Evolutionary conservation across 1,284 basidiomycete species (phyloP), one percentile per base, ranked within the genome.

Genomic region (Anthracocystis panici-leucophaei): DNA sequence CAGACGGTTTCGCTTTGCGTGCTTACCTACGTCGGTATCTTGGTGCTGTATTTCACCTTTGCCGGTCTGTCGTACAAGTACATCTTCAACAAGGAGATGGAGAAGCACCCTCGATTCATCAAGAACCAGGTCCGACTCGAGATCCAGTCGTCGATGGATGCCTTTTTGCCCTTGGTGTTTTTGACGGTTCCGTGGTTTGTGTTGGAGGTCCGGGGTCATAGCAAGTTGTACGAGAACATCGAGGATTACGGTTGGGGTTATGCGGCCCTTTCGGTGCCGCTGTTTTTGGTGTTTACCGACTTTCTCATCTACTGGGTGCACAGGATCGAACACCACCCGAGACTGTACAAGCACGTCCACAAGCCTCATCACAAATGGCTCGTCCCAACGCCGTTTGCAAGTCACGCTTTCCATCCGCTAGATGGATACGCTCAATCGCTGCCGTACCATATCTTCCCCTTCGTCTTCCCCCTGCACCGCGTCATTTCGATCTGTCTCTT

Each of bases 291-390:
- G 18, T 95, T 96, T 86, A 98, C 95, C 38, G 95, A 98, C 86
- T 92, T 92, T 72, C 88, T 89, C 76, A 93, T 98, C 79, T 98
- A 97, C 86, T 96, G 94, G 93, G 88, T 95, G 25, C 96, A 99
- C 85, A 90, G 96, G n/a, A 88, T 90, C 86, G 89, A 97, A 65
- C 96, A 99, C 85, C 89, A 93, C 75, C 96, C 95, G 0, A 69
- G 88, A 25, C 84, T 97, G 65, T 99, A 99, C 89, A 98, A 96
- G 86, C 88, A 89, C 78, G 81, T 97, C 55, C 95, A 97, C 87
- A 97, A 97, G 80, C 94, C 95, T 0, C 96, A 99, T 86, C 96
- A 99, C 89, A 97, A 94, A 87, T 99, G 97, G 97, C 89, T 98
- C 78, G 94, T 99, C 63, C 95, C 96, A 7, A 97, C 96, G 0